Evolutionary conservation across 805 yeast species (phyloP).

Genomic region (Saccharomycopsis capsularis): DNA sequence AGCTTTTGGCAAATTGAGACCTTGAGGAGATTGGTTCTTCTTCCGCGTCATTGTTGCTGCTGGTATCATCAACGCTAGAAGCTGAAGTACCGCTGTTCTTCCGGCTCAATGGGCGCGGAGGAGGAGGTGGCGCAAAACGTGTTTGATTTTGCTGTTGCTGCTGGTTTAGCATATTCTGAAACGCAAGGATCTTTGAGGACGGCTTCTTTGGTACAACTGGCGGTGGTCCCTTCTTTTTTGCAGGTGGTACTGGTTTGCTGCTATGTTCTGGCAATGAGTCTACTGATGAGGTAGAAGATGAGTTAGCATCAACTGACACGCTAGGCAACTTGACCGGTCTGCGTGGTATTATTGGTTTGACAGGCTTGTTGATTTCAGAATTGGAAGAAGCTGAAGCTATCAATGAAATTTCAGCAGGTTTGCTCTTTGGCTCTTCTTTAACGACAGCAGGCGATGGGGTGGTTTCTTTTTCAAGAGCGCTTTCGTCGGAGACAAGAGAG

Average conservation of each 20-base stretch:
- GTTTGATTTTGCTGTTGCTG: conserved; percentile 36
- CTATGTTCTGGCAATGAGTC: background rate
- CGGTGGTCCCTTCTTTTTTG: conserved; percentile 31
- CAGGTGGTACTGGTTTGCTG: background rate
- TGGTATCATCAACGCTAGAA: background rate
- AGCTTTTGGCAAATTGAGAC: conserved; percentile 47
- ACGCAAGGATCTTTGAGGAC: conserved; percentile 72
- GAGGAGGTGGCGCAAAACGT: conserved; percentile 2
- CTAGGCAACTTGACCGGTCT: conserved; percentile 26
- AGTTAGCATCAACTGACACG: background rate
- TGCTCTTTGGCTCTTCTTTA: no score
- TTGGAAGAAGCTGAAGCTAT: background rate
- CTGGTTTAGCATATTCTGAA: conserved; percentile 64
- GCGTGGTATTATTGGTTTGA: conserved; percentile 25
- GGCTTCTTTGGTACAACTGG: conserved; percentile 74
- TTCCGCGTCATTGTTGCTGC: background rate
- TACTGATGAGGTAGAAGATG: background rate
- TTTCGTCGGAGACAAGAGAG: background rate
- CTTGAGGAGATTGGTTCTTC: conserved; percentile 21
- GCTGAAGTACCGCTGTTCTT: background rate
- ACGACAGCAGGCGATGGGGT: background rate
- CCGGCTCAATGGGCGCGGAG: conserved; percentile 2
- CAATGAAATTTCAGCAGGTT: no score
- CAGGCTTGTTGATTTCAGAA: conserved; percentile 1
- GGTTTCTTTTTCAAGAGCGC: background rate